Base-by-base conservation (phyloP, 805 yeast genomes). In the Scheffersomyces amazonensis region DNA sequence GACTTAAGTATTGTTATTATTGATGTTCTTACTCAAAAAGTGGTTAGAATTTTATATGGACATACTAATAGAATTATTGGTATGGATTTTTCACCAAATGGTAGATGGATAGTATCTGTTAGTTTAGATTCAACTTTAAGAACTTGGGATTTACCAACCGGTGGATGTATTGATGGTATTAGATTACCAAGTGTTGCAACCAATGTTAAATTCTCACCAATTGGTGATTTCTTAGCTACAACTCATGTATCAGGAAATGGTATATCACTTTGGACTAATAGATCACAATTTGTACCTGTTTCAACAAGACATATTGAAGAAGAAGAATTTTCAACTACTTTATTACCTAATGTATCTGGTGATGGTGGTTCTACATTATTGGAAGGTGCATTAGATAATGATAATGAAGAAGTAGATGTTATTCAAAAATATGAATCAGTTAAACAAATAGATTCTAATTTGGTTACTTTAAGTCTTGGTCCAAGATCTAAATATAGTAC, bases 81-180 rank as follows among this genome's bases (percentile, higher is more conserved):
- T 1, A 61, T 91, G 58, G 97, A 87, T 58, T 91, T 93, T 55
- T 82, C 95, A 3, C 95, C 96, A 4, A 91, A 90, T 58, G 98
- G 97, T 24, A 80, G 97, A 58, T 93, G 98, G 97, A 66, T 93
- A 24, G 81, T 93, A 7, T 80, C 93, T 17, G 81, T 87, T 1
- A 75, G 89, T 1, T 69, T 89, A 43, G 99, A 93, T 57, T 74
- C 87, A 2, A 89, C 98, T 0, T 71, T 93, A 34, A 78, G 99
- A 53, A 88, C 96, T 0, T 93, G 98, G 98, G 98, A 93, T 60
- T 75, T 93, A 42, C 98, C 98, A 30, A 85, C 96, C 1, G 98
- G 99, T 34, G 87, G 90, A 1, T 91, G 98, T 61, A 88, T 93
- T 40, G 99, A 93, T 65, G 97, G 96, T 45, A 81, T 91, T 13